These are phyloP conservation scores for Coprinellus micaceus DNA, from an alignment of 768 basidiomycete species.

Conservation along the genomic window DNA sequence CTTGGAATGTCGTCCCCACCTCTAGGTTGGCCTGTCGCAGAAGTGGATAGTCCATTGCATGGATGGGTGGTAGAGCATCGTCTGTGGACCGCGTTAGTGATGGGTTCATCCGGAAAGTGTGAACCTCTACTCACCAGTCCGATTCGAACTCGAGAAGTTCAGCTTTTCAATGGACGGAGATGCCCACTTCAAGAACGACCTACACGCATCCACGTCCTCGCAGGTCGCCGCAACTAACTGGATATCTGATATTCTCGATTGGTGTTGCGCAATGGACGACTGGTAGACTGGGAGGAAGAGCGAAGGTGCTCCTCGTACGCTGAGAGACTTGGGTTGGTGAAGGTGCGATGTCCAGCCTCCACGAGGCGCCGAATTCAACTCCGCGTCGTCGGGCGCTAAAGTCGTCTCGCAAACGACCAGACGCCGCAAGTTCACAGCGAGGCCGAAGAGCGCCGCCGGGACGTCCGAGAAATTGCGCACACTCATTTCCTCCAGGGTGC, in stretches of 20 bases:
- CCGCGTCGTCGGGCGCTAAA: not conserved
- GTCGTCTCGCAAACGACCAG: not conserved
- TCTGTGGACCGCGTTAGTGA: not conserved
- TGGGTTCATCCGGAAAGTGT: not conserved
- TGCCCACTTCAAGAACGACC: not conserved
- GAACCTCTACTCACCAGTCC: not conserved
- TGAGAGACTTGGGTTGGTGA: not conserved
- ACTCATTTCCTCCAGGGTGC: not conserved
- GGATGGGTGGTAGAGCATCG: not conserved
- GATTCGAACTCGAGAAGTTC: not conserved
- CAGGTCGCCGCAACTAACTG: not conserved
- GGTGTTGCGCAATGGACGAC: too few relatives aligned
- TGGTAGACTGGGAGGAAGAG: not conserved
- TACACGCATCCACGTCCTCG: not conserved
- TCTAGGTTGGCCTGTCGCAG: not conserved
- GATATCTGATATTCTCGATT: not conserved
- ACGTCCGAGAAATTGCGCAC: not conserved
- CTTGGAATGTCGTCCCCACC: not conserved
- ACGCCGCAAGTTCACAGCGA: not conserved
- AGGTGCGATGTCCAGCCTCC: not conserved
- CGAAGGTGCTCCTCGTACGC: not conserved
- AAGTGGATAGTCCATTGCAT: not conserved
- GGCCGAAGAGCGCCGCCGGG: not conserved
- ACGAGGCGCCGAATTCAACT: too few relatives aligned
- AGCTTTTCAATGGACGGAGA: not conserved